phyloP scores from a whole-genome alignment of 1,284 basidiomycete species.

The Acaromyces ingoldii region DNA sequence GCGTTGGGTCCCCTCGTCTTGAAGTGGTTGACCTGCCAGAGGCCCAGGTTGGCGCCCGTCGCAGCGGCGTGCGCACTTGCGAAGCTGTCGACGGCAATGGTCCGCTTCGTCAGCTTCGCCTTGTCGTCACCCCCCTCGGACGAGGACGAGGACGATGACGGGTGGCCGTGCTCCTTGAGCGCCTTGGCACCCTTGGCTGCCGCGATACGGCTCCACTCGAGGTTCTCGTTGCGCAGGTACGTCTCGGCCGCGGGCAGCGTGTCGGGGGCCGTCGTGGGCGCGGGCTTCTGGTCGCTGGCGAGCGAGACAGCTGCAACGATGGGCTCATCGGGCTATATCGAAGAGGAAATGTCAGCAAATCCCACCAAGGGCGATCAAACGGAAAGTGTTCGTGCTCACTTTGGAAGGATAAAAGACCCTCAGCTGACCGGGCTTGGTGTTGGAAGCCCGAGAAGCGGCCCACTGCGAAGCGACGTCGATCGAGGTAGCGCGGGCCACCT shows the following conservation, averaged over 20 bases:
- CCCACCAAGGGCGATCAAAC: too few species aligned
- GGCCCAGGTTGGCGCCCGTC: conserved; percentile 38
- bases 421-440: conserved; percentile 37
- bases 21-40: conserved; percentile 48
- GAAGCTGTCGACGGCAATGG: conserved; percentile 39
- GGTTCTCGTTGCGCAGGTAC: conserved; percentile 44
- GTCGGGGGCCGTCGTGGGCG: conserved; percentile 42
- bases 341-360: too few species aligned
- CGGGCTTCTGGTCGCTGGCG: conserved; percentile 34
- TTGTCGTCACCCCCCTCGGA: conserved; percentile 22
- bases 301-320: conserved; percentile 38
- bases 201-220: conserved; percentile 42
- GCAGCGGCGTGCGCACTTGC: conserved; percentile 44
- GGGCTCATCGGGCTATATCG: neutral
- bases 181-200: conserved; percentile 46
- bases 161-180: conserved; percentile 36
- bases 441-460: conserved; percentile 37
- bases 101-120: conserved; percentile 16
- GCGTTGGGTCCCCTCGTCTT: conserved; percentile 41
- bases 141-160: too few species aligned
- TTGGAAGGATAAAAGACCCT: conserved; percentile 41
- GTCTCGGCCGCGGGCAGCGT: conserved; percentile 26
- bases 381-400: neutral
- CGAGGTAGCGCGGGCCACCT: conserved; percentile 29
- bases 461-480: conserved; percentile 39